Evolutionary conservation across 2,329 filamentous ascomycete species (phyloP), one percentile per base, ranked within the genome.

Genomic region (Phialophora expanda): DNA sequence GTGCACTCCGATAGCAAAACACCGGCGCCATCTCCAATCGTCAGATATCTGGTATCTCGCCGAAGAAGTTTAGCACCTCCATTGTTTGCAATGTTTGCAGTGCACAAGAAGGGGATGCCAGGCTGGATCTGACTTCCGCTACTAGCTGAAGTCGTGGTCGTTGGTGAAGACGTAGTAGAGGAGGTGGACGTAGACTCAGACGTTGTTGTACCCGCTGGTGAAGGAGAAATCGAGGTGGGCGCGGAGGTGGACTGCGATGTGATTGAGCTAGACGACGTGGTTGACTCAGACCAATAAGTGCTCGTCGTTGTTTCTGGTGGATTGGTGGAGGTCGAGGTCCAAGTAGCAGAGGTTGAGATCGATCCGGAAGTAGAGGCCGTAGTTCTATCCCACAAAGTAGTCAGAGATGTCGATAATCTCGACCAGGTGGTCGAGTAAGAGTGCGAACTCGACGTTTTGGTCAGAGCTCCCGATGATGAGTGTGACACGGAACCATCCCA

Each of bases 391-490:
- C 32, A 24, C 48, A 7, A 44, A 28, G 28, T 9, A 2, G 20
- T 41, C 2, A 17, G 30, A 41, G 30, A 41, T 28, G 58, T 54
- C 46, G 26, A 38, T 24, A 9, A 6, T 14, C n/a, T 7, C 14
- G 58, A 28, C 48, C 46, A 26, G n/a, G 46, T n/a, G 14, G n/a
- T 20, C 17, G 57, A 22, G 30, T 38, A 30, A 28, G 57, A 61
- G 17, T 38, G 7, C n/a, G 30, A 53, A 44, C 57, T 38, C 24
- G 58, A 61, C n/a, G 41, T 34, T n/a, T 8, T n/a, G n/a, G 30
- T 61, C 20, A 53, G 30, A 26, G 44, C 46, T 41, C 58, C 28
- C 30, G 46, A 54, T 26, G 46, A 61, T n/a, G 46, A 51, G 12
- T 38, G 20, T 2, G 58, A 34, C 11, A 14, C 30, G 8, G 58